A percentile compares a stretch with the other conserved stretches of the same genome.
phyloP scores from a whole-genome alignment of 192 early-diverging fungal genomes.

The Backusella circina region DNA sequence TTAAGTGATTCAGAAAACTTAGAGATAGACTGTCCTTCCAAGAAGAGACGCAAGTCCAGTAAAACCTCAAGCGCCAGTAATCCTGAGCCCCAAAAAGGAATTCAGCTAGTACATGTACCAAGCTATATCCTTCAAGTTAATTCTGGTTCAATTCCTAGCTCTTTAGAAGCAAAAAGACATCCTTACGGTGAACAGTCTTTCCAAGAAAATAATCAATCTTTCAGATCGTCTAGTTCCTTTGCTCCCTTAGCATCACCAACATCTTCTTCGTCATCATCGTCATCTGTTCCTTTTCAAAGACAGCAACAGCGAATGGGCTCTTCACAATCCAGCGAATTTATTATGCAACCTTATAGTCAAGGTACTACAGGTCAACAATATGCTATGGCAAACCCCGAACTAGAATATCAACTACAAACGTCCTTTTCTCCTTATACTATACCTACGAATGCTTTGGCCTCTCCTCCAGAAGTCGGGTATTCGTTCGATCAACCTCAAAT shows the following conservation, averaged over 20 bases:
- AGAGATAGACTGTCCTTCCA: neutral
- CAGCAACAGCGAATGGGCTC: neutral
- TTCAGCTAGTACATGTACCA: conserved; percentile 19
- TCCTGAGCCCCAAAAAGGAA: conserved; percentile 11
- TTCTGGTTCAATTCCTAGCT: neutral
- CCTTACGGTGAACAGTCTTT: neutral
- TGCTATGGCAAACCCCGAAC: neutral
- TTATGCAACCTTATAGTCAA: neutral
- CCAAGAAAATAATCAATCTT: conserved; percentile 1
- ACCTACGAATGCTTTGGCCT: conserved; percentile 4
- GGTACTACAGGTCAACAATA: neutral
- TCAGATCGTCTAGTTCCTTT: neutral
- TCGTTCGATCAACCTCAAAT: neutral
- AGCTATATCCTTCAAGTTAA: conserved; percentile 16
- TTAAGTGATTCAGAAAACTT: neutral
- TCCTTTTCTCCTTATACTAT: conserved; percentile 18
- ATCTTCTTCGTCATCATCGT: conserved; percentile 2
- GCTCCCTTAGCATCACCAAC: conserved; percentile 15
- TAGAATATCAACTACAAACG: neutral
- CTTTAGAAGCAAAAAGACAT: neutral
- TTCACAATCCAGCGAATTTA: neutral
- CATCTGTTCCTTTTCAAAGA: neutral
- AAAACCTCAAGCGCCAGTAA: neutral
- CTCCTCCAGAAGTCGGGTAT: conserved; percentile 4
- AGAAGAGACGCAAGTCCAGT: neutral